These are phyloP conservation scores for Piper longum DNA, from an alignment of 164 flowering plant genomes.

Conservation along the genomic window DNA sequence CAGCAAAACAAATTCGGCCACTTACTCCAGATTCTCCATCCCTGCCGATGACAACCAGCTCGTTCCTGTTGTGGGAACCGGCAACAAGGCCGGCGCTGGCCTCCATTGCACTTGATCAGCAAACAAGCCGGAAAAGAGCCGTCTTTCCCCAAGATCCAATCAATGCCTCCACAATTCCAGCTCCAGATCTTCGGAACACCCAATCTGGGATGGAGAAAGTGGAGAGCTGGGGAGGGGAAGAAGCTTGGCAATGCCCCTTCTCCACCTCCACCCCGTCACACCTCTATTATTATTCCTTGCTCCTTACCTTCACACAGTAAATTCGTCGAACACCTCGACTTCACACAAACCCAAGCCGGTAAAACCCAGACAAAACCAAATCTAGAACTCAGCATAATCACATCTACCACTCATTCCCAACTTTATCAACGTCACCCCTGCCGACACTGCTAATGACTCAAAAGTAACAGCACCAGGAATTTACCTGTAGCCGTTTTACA, in stretches of 20 bases:
- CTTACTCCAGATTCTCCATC: conserved; percentile 37
- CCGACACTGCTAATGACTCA: conserved; percentile 24
- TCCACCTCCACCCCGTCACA: background rate
- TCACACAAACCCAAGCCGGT: conserved; percentile 1
- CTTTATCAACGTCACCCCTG: conserved; percentile 21
- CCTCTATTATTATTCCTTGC: conserved; percentile 19
- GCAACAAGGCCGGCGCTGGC: conserved; percentile 50
- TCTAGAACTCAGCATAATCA: conserved; percentile 1
- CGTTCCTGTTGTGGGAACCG: conserved; percentile 55
- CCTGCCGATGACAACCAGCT: conserved; percentile 41
- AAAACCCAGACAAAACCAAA: background rate
- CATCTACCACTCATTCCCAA: background rate
- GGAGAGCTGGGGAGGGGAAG: background rate
- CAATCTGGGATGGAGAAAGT: background rate
- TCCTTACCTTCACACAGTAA: conserved; percentile 15
- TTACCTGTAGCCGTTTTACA: no score
- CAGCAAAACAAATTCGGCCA: background rate
- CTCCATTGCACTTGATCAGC: conserved; percentile 23
- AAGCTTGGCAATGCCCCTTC: background rate
- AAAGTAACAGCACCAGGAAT: background rate
- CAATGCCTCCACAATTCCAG: background rate
- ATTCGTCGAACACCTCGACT: conserved; percentile 9
- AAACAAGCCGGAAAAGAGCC: background rate
- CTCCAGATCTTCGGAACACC: background rate
- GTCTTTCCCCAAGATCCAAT: conserved; percentile 9